phyloP scores from a whole-genome alignment of 202 grass and related monocot genomes.

The Digitaria exilis region DNA sequence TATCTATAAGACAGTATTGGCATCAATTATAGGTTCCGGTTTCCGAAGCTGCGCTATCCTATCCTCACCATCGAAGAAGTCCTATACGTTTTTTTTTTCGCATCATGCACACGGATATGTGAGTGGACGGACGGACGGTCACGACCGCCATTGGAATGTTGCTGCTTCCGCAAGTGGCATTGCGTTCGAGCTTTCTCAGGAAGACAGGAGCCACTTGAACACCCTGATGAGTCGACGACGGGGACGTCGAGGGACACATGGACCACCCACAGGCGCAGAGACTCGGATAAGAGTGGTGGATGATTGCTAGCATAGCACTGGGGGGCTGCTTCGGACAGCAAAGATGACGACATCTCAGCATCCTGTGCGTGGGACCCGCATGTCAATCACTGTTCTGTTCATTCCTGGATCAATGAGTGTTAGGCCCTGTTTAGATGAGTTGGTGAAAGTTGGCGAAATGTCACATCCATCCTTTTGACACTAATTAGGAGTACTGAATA shows the following conservation, averaged over 20 bases:
- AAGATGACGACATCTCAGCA: neutral
- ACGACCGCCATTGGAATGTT: conserved; percentile 34
- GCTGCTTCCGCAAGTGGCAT: conserved; percentile 39
- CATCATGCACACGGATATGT: conserved; percentile 6
- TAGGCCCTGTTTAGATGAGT: too few species aligned
- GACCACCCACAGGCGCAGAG: neutral
- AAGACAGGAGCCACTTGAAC: conserved; percentile 15
- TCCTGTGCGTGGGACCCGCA: neutral
- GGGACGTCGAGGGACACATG: conserved; percentile 13
- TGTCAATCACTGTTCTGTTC: neutral
- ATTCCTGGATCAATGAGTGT: neutral
- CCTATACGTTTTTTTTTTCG: neutral
- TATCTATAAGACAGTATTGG: neutral
- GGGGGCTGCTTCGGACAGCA: neutral
- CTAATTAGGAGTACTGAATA: too few species aligned
- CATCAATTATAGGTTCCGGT: neutral
- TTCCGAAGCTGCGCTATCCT: neutral
- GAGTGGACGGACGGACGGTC: conserved; percentile 22
- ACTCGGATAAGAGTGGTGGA: neutral
- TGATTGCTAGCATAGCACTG: neutral
- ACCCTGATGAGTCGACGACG: neutral
- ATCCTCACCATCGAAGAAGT: neutral
- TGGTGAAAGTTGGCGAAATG: too few species aligned
- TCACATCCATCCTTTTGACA: too few species aligned
- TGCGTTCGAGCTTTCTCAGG: neutral